Evolutionary conservation across 1,284 basidiomycete genomes (phyloP), one percentile per base, ranked within the genome.

Genomic region (Melampsora abietis-canadensis): DNA sequence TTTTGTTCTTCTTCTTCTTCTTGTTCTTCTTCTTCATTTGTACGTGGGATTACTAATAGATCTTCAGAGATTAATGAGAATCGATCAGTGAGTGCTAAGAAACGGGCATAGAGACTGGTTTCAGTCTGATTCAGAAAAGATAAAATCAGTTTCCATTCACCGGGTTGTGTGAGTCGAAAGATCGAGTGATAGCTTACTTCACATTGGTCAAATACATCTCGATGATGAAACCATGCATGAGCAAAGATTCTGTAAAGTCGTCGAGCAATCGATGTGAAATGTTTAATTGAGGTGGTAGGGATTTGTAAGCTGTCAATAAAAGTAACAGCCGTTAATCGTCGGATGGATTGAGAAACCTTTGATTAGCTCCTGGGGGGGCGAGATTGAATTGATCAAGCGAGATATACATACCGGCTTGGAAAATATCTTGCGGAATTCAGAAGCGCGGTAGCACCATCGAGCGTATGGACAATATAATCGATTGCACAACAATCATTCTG

Each of bases 401-500:
- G 44, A 48, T 15, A 40, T 34, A 78, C 84, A 76, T 79, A 91
- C 88, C 92, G 85, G 21, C 91, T 94, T 4, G 95, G 94, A 80
- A 98, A 98, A 19, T 92, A 89, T 66, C 91, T 86, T 3, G 92
- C 88, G 2, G 92, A 94, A 82, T 94, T 94, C 68, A 97, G 86
- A n/a, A 96, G 86, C 0, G 92, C 91, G 0, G 92, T 93, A 5
- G 94, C 92, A 77, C 90, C 92, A 83, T 97, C 94, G 15, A 96
- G 85, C 0, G 94, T 95, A 82, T 98, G 95, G 8, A 94, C 84
- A 76, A 95, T 96, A 82, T 98, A 98, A 84, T 97, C 94, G 74
- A 97, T 95, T 0, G 94, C 95, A 81, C 92, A 94, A 83, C 95
- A 98, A 87, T 92, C 90, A 87, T 91, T 76, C 77, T 77, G 75